Evolutionary conservation across 805 yeast genomes (phyloP), one percentile per base, ranked within the genome.

Genomic region (Candida endomychidarum): DNA sequence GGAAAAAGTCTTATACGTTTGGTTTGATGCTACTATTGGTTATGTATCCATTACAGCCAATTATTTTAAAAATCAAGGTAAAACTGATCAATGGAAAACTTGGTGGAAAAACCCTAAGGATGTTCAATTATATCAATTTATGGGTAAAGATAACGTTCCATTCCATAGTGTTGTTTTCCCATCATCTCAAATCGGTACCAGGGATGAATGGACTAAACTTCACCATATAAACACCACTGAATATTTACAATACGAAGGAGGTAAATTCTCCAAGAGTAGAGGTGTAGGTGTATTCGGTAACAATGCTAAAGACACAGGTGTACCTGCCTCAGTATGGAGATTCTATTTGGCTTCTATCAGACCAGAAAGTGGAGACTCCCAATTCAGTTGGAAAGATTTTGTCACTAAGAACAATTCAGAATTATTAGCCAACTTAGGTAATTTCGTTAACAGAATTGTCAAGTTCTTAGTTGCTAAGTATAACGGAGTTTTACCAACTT

Each of bases 141-240:
- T 93, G 99, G 99, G 99, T 66, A 93, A 93, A 64, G 99, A 93
- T 66, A 93, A 93, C 59, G 97, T 90, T 55, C 97, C 98, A 22
- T 93, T 93, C 87, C 99, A 93, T 61, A 85, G 96, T 1, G 99
- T 93, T 41, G 95, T 93, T 41, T 93, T 91, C 88, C 99, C 99
- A 45, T 82, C 95, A 30, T 70, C 95, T 19, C 84, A 82, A 65
- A 68, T 93, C 32, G 99, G 98, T 62, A 90, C 99, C 12, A 66
- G 75, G 14, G 91, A 91, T 42, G 56, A 73, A 34, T 93, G 98
- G 98, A 89, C 96, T 44, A 82, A 79, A 78, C 74, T 90, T 51
- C 86, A 88, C 57, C 96, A 90, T 63, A 68, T 93, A 52, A 86
- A 81, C 60, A 90, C 99, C 33, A 93, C 99, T 9, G 99, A 91